A percentile compares a stretch with the other conserved stretches of the same genome.
Evolutionary conservation across 805 yeast species (phyloP).

Genomic region (Cyberlindnera americana): DNA sequence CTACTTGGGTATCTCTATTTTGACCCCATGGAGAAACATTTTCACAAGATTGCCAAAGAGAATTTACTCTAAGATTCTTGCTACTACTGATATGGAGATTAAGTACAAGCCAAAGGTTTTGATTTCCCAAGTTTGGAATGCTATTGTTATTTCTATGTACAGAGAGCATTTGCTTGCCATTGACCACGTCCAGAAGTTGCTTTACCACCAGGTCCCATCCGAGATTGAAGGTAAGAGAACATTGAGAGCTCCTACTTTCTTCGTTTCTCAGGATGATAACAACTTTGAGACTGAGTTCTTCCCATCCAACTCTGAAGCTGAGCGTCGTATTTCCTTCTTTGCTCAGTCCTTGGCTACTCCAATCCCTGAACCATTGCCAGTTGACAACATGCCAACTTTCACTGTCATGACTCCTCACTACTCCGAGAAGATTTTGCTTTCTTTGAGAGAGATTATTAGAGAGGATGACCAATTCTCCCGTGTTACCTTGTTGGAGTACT

Average conservation of each 20-base stretch:
- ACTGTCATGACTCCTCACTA: constrained; percentile 96
- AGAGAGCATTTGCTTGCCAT: constrained; percentile 97
- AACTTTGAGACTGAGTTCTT: constrained; percentile 94
- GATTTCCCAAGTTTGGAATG: constrained; percentile 99
- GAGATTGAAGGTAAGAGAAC: constrained; percentile 98
- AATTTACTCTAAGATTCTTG: constrained; percentile 95
- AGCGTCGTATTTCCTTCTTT: constrained; percentile 98
- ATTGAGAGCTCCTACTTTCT: constrained; percentile 97
- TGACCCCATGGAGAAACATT: constrained; percentile 99
- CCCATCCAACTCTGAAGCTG: constrained; percentile 97
- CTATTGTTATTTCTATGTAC: constrained; percentile 98
- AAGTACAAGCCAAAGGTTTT: constrained; percentile 98
- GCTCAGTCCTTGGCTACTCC: constrained; percentile 99
- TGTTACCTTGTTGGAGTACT: constrained; percentile 88
- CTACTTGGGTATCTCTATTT: constrained; percentile 96
- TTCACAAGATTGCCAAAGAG: constrained; percentile 98
- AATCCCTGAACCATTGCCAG: constrained; percentile 97
- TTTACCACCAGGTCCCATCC: constrained; percentile 97
- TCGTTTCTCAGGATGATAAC: constrained; percentile 93
- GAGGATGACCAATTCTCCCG: constrained; percentile 97
- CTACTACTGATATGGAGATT: constrained; percentile 98
- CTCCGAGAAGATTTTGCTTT: constrained; percentile 86
- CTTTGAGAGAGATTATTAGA: constrained; percentile 93
- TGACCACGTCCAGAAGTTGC: constrained; percentile 95
- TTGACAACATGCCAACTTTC: constrained; percentile 99